phyloP scores from a whole-genome alignment of 2,329 filamentous ascomycete species.

The Talaromyces islandicus region DNA sequence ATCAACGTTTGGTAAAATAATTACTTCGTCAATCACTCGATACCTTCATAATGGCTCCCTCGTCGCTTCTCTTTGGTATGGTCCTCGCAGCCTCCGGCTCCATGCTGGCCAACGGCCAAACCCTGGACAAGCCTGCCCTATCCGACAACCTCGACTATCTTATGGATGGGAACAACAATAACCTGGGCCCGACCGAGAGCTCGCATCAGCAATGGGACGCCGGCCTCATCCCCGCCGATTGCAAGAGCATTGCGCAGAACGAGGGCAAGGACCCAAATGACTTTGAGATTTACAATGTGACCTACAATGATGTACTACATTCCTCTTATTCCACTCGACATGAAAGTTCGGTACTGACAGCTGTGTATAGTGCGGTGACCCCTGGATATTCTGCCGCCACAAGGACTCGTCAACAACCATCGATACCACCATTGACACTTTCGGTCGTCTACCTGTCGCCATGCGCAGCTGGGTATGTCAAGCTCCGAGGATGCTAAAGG shows the following conservation, averaged over 20 bases:
- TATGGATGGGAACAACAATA: not conserved
- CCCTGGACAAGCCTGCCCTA: conserved; percentile 5
- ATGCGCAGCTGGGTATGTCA: conserved; percentile 9
- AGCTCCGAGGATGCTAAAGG: not conserved
- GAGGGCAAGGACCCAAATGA: conserved; percentile 5
- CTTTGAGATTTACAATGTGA: conserved; percentile 8
- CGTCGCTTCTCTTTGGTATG: not conserved
- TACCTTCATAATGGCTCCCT: not conserved
- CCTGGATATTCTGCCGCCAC: conserved; percentile 8
- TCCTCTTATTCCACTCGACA: too few species aligned
- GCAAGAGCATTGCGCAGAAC: conserved; percentile 5
- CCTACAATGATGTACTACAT: conserved; percentile 1
- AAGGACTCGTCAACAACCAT: not conserved
- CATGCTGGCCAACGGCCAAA: conserved; percentile 1
- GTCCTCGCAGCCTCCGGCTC: not conserved
- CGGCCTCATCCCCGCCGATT: conserved; percentile 5
- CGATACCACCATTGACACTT: conserved; percentile 4
- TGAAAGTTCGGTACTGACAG: not conserved
- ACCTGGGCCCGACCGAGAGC: conserved; percentile 1
- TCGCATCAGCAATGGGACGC: conserved; percentile 3
- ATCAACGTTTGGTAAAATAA: not conserved
- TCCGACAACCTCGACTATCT: conserved; percentile 6
- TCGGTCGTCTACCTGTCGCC: conserved; percentile 6
- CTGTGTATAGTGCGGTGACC: conserved; percentile 2
- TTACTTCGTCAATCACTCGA: not conserved